These are phyloP conservation scores for Pseudocercospora eumusae DNA, from an alignment of 2,329 filamentous ascomycete genomes.

Conservation along the genomic window DNA sequence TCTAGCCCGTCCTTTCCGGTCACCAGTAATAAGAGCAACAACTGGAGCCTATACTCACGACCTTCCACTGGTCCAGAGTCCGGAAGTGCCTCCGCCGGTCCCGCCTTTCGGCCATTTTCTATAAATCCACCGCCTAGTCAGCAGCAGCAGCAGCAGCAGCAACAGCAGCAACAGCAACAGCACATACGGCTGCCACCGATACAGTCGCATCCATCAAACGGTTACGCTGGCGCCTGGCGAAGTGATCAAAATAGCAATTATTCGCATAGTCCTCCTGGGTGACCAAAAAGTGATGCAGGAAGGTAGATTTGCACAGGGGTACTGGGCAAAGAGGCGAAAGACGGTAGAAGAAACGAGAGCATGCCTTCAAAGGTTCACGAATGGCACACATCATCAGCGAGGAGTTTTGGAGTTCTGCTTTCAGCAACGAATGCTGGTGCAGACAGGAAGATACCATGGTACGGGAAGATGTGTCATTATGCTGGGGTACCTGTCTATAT, in stretches of 20 bases:
- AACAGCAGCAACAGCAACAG: slow-evolving; percentile 11
- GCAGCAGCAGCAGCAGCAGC: slow-evolving; percentile 7
- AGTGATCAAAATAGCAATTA: slow-evolving; percentile 20
- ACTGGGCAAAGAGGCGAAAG: background rate
- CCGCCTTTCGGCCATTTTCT: slow-evolving; percentile 13
- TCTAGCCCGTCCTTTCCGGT: slow-evolving; percentile 18
- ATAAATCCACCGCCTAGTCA: slow-evolving; percentile 21
- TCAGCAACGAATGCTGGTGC: background rate
- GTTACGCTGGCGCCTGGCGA: slow-evolving; percentile 17
- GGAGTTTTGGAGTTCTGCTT: slow-evolving; percentile 10
- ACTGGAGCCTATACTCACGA: slow-evolving; percentile 15
- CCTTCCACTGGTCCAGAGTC: slow-evolving; percentile 17
- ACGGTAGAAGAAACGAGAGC: background rate
- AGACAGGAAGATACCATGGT: background rate
- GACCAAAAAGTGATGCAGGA: background rate
- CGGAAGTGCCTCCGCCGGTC: slow-evolving; percentile 5
- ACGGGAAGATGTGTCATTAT: background rate
- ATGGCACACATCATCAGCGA: background rate
- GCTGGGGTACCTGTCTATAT: background rate
- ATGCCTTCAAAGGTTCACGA: background rate
- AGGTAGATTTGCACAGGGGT: background rate
- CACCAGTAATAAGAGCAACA: slow-evolving; percentile 13
- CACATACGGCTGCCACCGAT: slow-evolving; percentile 20
- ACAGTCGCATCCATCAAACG: slow-evolving; percentile 13
- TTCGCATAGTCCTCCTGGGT: slow-evolving; percentile 21